Evolutionary conservation across 140 eudicot species (phyloP).

Genomic region (Ambrosia hybrid): DNA sequence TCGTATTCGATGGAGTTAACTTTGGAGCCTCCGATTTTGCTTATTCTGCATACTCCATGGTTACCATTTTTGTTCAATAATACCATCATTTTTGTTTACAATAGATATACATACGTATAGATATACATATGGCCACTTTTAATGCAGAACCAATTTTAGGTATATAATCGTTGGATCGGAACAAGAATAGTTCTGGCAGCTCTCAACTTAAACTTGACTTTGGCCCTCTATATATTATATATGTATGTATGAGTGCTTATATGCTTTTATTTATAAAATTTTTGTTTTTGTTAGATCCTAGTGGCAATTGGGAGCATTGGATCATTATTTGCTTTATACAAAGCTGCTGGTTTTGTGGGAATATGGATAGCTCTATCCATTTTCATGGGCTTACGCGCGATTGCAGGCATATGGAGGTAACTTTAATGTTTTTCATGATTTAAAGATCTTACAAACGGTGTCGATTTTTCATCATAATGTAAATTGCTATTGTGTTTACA

Average conservation of each 20-base stretch:
- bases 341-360: conserved; percentile 55
- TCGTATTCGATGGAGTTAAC: conserved; percentile 78
- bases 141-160: no score
- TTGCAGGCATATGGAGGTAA: conserved; percentile 81
- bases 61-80: conserved; percentile 11
- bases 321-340: conserved; percentile 45
- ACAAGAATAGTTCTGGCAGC: background rate
- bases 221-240: no score
- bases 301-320: conserved; percentile 58
- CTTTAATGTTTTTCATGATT: background rate
- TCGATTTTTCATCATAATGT: background rate
- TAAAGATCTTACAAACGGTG: background rate
- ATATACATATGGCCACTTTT: no score
- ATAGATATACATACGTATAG: background rate
- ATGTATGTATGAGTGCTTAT: background rate
- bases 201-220: background rate
- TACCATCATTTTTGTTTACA: background rate
- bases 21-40: conserved; percentile 87
- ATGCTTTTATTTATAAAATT: background rate
- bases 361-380: conserved; percentile 77
- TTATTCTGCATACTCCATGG: conserved; percentile 87
- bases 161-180: no score
- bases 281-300: conserved; percentile 39
- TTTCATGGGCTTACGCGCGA: conserved; percentile 61
- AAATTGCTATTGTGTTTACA: conserved; percentile 24